Percentiles rank a stretch among this genome's conserved stretches.
Evolutionary conservation across 2,329 filamentous ascomycete species (phyloP).

Genomic region (Penicillium sp.): DNA sequence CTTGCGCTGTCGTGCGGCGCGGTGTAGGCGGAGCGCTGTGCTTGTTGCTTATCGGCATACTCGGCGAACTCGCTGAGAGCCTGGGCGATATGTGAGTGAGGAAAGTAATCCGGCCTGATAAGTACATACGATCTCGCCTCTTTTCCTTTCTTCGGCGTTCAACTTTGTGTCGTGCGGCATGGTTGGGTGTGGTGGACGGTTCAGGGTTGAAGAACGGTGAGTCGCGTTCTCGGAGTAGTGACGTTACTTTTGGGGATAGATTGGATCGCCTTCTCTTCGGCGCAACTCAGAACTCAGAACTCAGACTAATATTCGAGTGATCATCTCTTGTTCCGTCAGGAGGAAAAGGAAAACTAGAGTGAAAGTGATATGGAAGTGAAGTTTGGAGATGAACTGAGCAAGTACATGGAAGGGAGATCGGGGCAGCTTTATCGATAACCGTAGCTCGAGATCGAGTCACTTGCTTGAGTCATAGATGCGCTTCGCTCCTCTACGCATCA

Average conservation of each 20-base stretch:
- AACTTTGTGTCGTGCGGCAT: constrained; percentile 54
- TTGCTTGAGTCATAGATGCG: constrained; percentile 26
- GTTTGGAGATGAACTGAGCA: background rate
- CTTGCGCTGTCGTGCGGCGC: constrained; percentile 44
- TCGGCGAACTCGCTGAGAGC: constrained; percentile 96
- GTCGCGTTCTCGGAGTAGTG: constrained; percentile 15
- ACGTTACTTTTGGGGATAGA: constrained; percentile 24
- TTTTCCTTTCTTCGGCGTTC: constrained; percentile 73
- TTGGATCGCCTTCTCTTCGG: constrained; percentile 32
- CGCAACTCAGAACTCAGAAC: constrained; percentile 36
- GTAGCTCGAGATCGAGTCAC: constrained; percentile 16
- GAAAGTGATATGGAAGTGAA: background rate
- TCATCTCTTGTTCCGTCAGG: constrained; percentile 35
- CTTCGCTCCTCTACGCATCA: constrained; percentile 2
- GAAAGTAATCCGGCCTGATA: background rate
- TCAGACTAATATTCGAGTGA: constrained; percentile 41
- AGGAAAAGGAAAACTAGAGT: background rate
- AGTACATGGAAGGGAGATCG: constrained; percentile 8
- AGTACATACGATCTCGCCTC: constrained; percentile 73
- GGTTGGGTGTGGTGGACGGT: constrained; percentile 6
- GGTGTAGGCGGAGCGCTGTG: constrained; percentile 42
- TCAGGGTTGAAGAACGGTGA: constrained; percentile 7
- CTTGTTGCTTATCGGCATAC: constrained; percentile 93
- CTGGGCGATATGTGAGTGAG: constrained; percentile 36
- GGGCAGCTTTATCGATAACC: constrained; percentile 35